These are phyloP conservation scores for Hyphodiscus hymeniophilus DNA, from an alignment of 495 filamentous ascomycete genomes.

Conservation along the genomic window DNA sequence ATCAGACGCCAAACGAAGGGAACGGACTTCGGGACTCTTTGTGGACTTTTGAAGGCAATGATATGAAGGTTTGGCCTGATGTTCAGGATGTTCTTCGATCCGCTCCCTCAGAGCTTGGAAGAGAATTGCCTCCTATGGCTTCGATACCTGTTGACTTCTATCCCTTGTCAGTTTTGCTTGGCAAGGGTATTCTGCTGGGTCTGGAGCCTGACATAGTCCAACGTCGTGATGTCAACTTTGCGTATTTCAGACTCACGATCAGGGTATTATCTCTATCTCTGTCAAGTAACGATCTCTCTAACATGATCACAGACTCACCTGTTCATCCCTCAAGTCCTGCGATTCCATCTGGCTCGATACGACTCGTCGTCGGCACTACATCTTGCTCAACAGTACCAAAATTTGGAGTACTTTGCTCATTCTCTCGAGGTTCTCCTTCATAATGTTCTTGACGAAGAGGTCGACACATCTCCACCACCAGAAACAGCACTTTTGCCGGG, in stretches of 20 bases:
- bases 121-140: conserved; percentile 56
- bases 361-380: conserved; percentile 66
- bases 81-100: conserved; percentile 76
- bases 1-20: conserved; percentile 16
- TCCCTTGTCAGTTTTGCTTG: conserved; percentile 75
- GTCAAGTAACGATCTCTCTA: neutral
- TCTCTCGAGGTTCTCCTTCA: conserved; percentile 89
- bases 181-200: conserved; percentile 81
- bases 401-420: conserved; percentile 85
- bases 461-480: conserved; percentile 62
- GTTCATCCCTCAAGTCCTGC: conserved; percentile 81
- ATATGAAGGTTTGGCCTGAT: conserved; percentile 81
- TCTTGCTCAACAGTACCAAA: conserved; percentile 72
- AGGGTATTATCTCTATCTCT: conserved; percentile 44
- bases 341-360: conserved; percentile 61
- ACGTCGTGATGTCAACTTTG: conserved; percentile 80
- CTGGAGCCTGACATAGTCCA: conserved; percentile 89
- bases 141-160: conserved; percentile 78
- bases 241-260: conserved; percentile 75
- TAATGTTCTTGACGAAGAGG: conserved; percentile 89
- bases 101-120: conserved; percentile 47
- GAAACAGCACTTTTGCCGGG: conserved; percentile 73
- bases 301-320: conserved; percentile 57
- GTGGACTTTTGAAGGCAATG: conserved; percentile 86
- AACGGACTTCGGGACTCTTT: conserved; percentile 72